Percentiles rank a stretch among this genome's conserved stretches.
These are phyloP conservation scores for Elongisporangium undulatum DNA, from an alignment of 352 stramenopile genomes.

Conservation along the genomic window DNA sequence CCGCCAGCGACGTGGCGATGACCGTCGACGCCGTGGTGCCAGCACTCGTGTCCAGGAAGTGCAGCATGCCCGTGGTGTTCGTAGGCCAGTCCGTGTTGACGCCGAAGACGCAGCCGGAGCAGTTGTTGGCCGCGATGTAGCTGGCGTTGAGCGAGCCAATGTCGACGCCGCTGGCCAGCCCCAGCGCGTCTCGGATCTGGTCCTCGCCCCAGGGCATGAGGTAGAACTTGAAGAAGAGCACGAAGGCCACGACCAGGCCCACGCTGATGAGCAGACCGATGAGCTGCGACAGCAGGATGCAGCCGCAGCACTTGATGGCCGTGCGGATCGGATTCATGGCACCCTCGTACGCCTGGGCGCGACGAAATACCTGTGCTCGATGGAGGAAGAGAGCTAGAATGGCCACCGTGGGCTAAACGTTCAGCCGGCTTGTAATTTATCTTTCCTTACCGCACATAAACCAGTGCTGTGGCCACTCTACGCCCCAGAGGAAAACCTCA, in stretches of 20 bases:
- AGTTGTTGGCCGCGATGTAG: slow-evolving; percentile 56
- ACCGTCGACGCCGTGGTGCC: slow-evolving; percentile 56
- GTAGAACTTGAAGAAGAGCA: slow-evolving; percentile 69
- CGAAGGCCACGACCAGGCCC: slow-evolving; percentile 40
- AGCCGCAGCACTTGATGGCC: slow-evolving; percentile 63
- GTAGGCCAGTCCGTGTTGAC: slow-evolving; percentile 82
- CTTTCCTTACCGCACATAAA: not conserved
- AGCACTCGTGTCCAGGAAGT: slow-evolving; percentile 73
- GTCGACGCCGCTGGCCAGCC: slow-evolving; percentile 39
- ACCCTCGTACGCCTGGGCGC: not conserved
- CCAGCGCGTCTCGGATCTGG: slow-evolving; percentile 52
- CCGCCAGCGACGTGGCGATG: slow-evolving; percentile 64
- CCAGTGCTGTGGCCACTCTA: not conserved
- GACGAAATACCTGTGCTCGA: not conserved
- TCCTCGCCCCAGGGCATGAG: slow-evolving; percentile 69
- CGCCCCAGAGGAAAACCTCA: not conserved
- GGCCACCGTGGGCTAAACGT: not conserved
- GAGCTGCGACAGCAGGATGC: slow-evolving; percentile 66
- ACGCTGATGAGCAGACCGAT: slow-evolving; percentile 56
- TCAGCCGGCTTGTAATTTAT: not conserved
- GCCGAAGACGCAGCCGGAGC: slow-evolving; percentile 80
- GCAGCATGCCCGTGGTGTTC: slow-evolving; percentile 50
- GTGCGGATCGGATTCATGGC: not conserved
- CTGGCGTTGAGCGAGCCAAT: slow-evolving; percentile 45
- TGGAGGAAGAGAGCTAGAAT: not conserved